phyloP scores from a whole-genome alignment of 352 stramenopile species.

The Globisporangium nodosum region DNA sequence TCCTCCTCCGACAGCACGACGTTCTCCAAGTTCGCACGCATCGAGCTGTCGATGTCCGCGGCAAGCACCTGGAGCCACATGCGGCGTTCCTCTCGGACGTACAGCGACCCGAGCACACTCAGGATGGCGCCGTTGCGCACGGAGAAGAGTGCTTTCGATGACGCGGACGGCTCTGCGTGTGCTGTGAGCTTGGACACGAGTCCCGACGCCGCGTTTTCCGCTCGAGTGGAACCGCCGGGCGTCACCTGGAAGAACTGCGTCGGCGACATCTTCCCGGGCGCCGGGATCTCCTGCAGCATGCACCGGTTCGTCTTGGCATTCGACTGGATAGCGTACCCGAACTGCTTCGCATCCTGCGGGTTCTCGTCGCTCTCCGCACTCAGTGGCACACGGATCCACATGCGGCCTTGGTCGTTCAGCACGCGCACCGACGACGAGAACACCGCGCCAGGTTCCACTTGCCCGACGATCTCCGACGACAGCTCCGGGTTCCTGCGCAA shows the following conservation, averaged over 20 bases:
- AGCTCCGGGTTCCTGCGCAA: conserved; percentile 39
- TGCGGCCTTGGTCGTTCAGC: conserved; percentile 44
- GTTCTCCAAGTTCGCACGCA: conserved; percentile 30
- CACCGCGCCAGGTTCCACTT: conserved; percentile 45
- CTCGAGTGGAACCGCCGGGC: conserved; percentile 5
- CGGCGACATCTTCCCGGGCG: conserved; percentile 49
- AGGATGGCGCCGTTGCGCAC: conserved; percentile 48
- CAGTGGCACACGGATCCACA: conserved; percentile 63
- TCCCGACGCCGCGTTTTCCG: background rate
- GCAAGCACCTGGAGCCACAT: conserved; percentile 68
- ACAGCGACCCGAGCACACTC: conserved; percentile 45
- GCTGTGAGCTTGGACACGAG: conserved; percentile 17
- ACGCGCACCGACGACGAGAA: conserved; percentile 45
- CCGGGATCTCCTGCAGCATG: conserved; percentile 66
- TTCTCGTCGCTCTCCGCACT: conserved; percentile 18
- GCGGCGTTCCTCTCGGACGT: conserved; percentile 33
- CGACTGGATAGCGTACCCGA: conserved; percentile 70
- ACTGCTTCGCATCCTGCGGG: conserved; percentile 35
- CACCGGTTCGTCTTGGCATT: conserved; percentile 74
- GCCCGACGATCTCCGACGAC: conserved; percentile 46
- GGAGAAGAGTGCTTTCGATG: conserved; percentile 44
- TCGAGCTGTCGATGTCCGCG: conserved; percentile 37
- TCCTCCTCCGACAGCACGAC: conserved; percentile 32
- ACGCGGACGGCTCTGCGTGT: conserved; percentile 25
- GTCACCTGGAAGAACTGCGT: conserved; percentile 51